phyloP scores from a whole-genome alignment of 805 yeast species.

The Saccharomycopsis lassenensis region DNA sequence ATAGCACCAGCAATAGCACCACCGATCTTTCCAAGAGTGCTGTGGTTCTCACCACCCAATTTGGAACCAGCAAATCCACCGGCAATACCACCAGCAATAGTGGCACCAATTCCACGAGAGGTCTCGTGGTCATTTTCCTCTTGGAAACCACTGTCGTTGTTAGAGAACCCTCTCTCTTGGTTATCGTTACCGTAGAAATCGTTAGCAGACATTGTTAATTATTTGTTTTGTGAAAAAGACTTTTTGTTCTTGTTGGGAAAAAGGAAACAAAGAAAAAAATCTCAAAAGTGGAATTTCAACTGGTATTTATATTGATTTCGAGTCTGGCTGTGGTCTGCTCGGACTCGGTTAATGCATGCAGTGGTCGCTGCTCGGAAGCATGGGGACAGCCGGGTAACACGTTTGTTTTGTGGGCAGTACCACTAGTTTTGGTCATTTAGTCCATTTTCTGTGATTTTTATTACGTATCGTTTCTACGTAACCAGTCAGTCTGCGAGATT shows the following conservation, averaged over 20 bases:
- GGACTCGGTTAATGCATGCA: too few species aligned
- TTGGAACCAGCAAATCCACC: conserved; percentile 44
- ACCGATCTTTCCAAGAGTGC: conserved; percentile 34
- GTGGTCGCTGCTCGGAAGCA: too few species aligned
- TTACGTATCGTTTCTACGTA: too few species aligned
- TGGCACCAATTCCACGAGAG: conserved; percentile 33
- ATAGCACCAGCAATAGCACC: conserved; percentile 50
- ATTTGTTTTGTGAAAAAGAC: neutral
- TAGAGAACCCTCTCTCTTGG: conserved; percentile 22
- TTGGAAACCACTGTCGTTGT: conserved; percentile 13
- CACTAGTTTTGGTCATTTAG: too few species aligned
- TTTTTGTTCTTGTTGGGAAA: neutral
- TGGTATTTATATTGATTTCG: too few species aligned
- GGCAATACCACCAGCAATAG: conserved; percentile 40
- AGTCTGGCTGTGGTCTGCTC: too few species aligned
- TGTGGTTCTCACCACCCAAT: conserved; percentile 28
- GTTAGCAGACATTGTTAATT: conserved; percentile 40
- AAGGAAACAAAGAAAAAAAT: neutral
- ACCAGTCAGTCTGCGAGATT: too few species aligned
- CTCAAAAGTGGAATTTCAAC: too few species aligned
- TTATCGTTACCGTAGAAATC: conserved; percentile 40
- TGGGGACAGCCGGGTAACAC: too few species aligned
- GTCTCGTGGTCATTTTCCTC: conserved; percentile 21
- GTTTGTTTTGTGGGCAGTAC: too few species aligned
- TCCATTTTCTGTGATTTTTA: too few species aligned